Conservation (phyloP, 441 rosid genomes). For the Eugenia klotzschiana region DNA sequence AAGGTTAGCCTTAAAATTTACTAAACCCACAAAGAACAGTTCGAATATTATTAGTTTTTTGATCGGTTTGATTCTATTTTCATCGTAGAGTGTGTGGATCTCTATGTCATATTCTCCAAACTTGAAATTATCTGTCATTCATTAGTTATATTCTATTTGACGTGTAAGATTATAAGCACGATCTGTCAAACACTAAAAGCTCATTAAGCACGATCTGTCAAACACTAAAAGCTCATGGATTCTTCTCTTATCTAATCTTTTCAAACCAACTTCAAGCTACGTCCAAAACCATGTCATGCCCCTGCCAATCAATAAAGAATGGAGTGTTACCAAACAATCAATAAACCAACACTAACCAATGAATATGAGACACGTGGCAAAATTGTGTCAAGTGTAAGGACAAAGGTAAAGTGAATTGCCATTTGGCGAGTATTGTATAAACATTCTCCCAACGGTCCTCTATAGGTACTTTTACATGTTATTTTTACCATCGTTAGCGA, state of each 20-base stretch:
- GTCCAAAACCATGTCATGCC: too few relatives aligned
- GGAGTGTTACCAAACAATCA: background rate
- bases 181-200: too few relatives aligned
- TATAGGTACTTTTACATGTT: background rate
- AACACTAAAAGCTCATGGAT: too few relatives aligned
- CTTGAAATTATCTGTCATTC: too few relatives aligned
- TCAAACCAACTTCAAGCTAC: too few relatives aligned
- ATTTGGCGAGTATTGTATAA: background rate
- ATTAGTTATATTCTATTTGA: too few relatives aligned
- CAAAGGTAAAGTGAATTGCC: background rate
- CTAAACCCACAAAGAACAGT: background rate
- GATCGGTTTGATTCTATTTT: background rate
- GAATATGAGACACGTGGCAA: fast-evolving
- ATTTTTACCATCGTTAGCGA: fast-evolving
- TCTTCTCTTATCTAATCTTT: too few relatives aligned
- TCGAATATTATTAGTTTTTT: background rate
- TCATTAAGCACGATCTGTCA: too few relatives aligned
- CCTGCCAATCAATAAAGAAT: background rate
- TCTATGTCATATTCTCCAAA: too few relatives aligned
- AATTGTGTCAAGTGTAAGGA: background rate
- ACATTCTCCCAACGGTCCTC: background rate
- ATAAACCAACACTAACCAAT: background rate
- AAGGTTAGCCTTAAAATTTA: too few relatives aligned
- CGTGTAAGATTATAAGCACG: too few relatives aligned
- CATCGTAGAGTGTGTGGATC: background rate